Percentiles rank a stretch among this genome's conserved stretches.
These are phyloP conservation scores for Dipteronia sinensis DNA, from an alignment of 345 rosid species.

Conservation along the genomic window DNA sequence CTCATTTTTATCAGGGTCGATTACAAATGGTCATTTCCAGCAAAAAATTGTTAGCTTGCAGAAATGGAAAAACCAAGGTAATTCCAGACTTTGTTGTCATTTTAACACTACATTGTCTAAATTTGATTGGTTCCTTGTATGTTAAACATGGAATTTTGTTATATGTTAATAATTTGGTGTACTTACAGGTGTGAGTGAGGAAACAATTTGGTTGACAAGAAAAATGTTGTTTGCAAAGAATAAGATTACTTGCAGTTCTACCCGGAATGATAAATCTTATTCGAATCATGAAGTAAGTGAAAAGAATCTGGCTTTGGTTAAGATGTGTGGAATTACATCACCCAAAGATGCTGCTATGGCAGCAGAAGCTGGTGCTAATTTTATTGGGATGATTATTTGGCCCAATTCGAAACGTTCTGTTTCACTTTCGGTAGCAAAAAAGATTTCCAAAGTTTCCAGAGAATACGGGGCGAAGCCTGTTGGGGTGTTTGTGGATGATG, in stretches of 20 bases:
- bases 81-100: not conserved
- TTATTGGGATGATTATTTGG: slow-evolving; percentile 90
- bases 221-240: slow-evolving; percentile 17
- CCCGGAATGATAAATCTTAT: slow-evolving; percentile 31
- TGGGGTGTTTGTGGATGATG: slow-evolving; percentile 91
- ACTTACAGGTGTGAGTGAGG: slow-evolving; percentile 32
- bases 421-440: slow-evolving; percentile 70
- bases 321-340: slow-evolving; percentile 90
- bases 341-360: slow-evolving; percentile 78
- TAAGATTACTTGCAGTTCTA: slow-evolving; percentile 26
- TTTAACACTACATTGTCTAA: not conserved
- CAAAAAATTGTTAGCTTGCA: slow-evolving; percentile 20
- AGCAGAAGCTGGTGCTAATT: slow-evolving; percentile 86
- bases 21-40: slow-evolving; percentile 9
- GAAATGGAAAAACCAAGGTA: slow-evolving; percentile 23
- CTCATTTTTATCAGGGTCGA: slow-evolving; percentile 21
- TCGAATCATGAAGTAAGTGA: slow-evolving; percentile 24
- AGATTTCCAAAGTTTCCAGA: slow-evolving; percentile 81
- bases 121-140: no score
- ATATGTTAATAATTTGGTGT: not conserved
- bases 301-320: slow-evolving; percentile 52
- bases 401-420: slow-evolving; percentile 82
- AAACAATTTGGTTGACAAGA: slow-evolving; percentile 19
- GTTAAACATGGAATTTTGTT: not conserved
- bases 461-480: slow-evolving; percentile 71